phyloP scores from a whole-genome alignment of 768 basidiomycete species.

The Tulasnella sp. region DNA sequence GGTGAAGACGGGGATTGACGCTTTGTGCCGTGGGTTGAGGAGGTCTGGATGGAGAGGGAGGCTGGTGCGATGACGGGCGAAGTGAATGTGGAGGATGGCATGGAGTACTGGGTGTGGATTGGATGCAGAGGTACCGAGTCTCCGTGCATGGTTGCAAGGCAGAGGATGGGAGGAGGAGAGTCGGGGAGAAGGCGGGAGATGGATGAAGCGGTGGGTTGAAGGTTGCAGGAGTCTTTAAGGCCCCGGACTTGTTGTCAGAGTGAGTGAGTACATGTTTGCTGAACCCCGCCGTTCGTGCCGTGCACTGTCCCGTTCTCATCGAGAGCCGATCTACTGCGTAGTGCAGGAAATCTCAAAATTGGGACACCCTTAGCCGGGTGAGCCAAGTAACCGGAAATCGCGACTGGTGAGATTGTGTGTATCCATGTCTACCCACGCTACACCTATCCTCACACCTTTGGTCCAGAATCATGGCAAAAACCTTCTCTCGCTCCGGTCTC shows the following conservation, averaged over 20 bases:
- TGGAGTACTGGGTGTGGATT: slow-evolving; percentile 20
- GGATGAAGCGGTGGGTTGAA: not conserved
- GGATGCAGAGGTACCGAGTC: slow-evolving; percentile 22
- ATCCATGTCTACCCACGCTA: not conserved
- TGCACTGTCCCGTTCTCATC: not conserved
- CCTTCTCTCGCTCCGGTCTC: not conserved
- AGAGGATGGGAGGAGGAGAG: not conserved
- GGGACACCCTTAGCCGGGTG: not conserved
- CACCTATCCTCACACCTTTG: not conserved
- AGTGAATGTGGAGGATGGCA: not conserved
- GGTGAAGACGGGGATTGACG: slow-evolving; percentile 17
- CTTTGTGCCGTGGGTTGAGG: slow-evolving; percentile 18
- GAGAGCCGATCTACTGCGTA: slow-evolving; percentile 10
- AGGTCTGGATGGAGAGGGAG: slow-evolving; percentile 4
- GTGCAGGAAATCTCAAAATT: not conserved
- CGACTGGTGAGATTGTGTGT: not conserved
- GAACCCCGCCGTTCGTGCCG: not conserved
- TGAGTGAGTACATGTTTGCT: not conserved
- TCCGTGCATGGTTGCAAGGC: not conserved
- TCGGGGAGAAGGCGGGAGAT: not conserved
- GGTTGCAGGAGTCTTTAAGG: not conserved
- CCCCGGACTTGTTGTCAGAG: not conserved
- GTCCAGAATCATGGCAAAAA: slow-evolving; percentile 5
- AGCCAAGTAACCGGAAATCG: not conserved
- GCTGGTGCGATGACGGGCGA: slow-evolving; percentile 1